phyloP scores from a whole-genome alignment of 2,329 filamentous ascomycete genomes.

The Clonostachys rhizophaga region DNA sequence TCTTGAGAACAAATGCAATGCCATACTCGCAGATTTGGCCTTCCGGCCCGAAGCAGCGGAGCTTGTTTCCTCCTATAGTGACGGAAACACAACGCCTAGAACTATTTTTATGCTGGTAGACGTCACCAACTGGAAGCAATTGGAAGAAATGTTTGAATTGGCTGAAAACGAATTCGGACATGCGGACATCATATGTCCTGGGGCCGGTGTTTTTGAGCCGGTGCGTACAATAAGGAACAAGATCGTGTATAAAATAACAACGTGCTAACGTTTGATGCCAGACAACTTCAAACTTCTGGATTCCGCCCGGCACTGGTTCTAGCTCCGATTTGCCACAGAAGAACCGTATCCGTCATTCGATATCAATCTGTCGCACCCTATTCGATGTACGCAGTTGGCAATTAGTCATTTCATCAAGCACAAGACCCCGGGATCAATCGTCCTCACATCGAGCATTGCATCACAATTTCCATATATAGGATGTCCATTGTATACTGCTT shows the following conservation, averaged over 20 bases:
- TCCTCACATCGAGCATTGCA: conserved; percentile 18
- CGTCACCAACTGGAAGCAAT: conserved; percentile 24
- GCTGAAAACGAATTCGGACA: conserved; percentile 19
- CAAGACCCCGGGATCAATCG: conserved; percentile 11
- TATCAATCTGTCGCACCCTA: conserved; percentile 22
- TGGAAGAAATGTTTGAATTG: conserved; percentile 21
- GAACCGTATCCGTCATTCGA: conserved; percentile 8
- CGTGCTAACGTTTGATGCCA: neutral
- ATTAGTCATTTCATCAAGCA: conserved; percentile 14
- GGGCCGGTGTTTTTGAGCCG: conserved; percentile 39
- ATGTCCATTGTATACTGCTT: conserved; percentile 18
- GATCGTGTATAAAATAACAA: neutral
- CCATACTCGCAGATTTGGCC: conserved; percentile 39
- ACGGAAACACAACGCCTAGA: conserved; percentile 2
- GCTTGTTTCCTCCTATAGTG: conserved; percentile 9
- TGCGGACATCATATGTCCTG: conserved; percentile 40
- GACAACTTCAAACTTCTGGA: conserved; percentile 5
- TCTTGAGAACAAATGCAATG: conserved; percentile 35
- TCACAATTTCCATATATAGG: conserved; percentile 12
- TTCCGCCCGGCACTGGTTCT: neutral
- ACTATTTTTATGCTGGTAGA: conserved; percentile 38
- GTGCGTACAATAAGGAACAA: neutral
- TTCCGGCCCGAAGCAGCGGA: conserved; percentile 35
- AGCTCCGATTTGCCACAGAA: neutral
- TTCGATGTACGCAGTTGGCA: conserved; percentile 20